Percentiles rank a stretch among this genome's conserved stretches.
phyloP scores from a whole-genome alignment of 225 moss, liverwort and hornwort species.

The Sphagnum tenellum region DNA sequence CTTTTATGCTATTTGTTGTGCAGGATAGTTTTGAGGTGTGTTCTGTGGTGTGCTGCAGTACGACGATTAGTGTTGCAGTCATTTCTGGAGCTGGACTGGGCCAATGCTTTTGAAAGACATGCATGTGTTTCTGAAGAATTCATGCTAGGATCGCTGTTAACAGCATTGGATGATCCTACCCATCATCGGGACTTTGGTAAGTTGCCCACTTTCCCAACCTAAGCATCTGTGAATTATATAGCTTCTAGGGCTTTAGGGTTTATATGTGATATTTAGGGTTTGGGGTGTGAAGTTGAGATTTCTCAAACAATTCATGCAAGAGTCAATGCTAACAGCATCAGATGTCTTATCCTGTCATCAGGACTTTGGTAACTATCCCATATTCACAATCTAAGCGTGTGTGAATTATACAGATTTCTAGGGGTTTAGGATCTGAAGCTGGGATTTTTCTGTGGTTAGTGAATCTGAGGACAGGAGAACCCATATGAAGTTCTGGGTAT shows the following conservation, averaged over 20 bases:
- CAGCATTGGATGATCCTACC: conserved; percentile 59
- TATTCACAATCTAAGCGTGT: too few relatives aligned
- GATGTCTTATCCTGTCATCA: conserved; percentile 49
- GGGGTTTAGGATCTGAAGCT: too few relatives aligned
- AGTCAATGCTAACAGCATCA: conserved; percentile 51
- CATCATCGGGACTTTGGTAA: conserved; percentile 62
- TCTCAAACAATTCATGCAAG: conserved; percentile 58
- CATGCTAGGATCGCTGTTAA: conserved; percentile 56
- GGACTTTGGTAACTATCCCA: conserved; percentile 45
- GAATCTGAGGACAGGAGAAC: too few relatives aligned
- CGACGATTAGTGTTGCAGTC: conserved; percentile 70
- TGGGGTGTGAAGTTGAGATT: conserved; percentile 1
- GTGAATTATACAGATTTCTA: too few relatives aligned
- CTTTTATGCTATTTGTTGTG: too few relatives aligned
- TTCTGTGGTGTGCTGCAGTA: conserved; percentile 23
- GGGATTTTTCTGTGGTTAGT: conserved; percentile 8
- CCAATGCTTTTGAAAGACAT: conserved; percentile 42
- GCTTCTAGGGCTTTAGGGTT: too few relatives aligned
- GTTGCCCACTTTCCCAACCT: background rate
- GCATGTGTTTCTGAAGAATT: conserved; percentile 59
- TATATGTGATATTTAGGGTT: too few relatives aligned
- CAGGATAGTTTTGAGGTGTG: too few relatives aligned
- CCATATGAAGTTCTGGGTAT: too few relatives aligned
- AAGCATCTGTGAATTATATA: too few relatives aligned
- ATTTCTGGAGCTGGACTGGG: conserved; percentile 64